These are phyloP conservation scores for Guadua angustifolia DNA, from an alignment of 176 grass and related monocot genomes.

Conservation along the genomic window DNA sequence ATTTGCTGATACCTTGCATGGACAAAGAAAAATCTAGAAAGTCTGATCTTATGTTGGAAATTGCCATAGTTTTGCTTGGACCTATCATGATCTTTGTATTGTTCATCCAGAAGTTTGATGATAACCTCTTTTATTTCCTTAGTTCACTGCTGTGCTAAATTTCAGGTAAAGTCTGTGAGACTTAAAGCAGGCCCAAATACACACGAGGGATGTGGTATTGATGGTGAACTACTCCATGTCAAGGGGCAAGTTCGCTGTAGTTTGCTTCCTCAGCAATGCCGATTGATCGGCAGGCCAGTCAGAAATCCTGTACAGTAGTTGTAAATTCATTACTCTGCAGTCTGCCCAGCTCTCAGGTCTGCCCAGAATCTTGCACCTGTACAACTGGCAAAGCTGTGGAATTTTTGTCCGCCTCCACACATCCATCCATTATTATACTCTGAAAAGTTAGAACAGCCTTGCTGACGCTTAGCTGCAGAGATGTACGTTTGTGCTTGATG, in stretches of 20 bases:
- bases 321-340: constrained; percentile 51
- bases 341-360: constrained; percentile 20
- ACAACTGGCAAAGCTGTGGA: constrained; percentile 41
- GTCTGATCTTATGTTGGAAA: neutral
- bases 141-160: constrained; percentile 28
- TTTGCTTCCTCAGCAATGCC: constrained; percentile 90
- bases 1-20: constrained; percentile 16
- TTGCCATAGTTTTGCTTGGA: constrained; percentile 25
- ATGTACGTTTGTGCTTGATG: constrained; percentile 42
- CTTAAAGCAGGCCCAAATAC: constrained; percentile 78
- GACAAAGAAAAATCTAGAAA: neutral
- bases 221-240: constrained; percentile 78
- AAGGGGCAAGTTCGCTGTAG: constrained; percentile 86
- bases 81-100: neutral
- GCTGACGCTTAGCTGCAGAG: constrained; percentile 24
- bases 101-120: neutral
- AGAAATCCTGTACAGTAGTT: constrained; percentile 61
- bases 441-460: constrained; percentile 40
- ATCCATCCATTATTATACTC: constrained; percentile 27
- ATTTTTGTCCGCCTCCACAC: constrained; percentile 38
- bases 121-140: neutral
- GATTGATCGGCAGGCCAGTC: constrained; percentile 72
- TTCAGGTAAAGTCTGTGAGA: constrained; percentile 90
- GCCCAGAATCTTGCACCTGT: constrained; percentile 30
- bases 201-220: constrained; percentile 87